Conservation (phyloP, 257 asterid species). For the Cinchona pubescens region DNA sequence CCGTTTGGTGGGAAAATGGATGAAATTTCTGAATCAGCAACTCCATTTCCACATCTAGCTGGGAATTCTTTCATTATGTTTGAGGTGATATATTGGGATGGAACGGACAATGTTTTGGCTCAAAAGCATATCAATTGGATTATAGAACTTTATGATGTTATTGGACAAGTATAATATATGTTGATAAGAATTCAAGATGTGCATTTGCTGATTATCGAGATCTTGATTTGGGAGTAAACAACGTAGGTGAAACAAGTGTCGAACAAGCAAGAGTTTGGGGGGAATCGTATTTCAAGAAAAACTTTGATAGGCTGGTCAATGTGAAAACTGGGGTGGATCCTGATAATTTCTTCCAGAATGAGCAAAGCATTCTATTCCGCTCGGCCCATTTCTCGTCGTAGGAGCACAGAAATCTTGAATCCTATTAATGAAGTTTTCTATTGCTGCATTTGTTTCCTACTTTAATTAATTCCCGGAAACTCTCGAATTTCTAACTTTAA, state of each 20-base stretch:
- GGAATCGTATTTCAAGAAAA: constrained; percentile 15
- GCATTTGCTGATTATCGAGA: constrained; percentile 17
- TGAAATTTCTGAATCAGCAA: constrained; percentile 7
- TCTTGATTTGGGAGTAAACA: constrained; percentile 22
- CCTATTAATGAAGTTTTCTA: too few relatives aligned
- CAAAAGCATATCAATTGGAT: constrained; percentile 4
- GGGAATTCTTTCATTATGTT: constrained; percentile 8
- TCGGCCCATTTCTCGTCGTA: too few relatives aligned
- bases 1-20: constrained; percentile 20
- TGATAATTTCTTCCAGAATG: constrained; percentile 17
- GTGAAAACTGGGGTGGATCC: constrained; percentile 25
- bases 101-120: background rate
- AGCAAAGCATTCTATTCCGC: constrained; percentile 25
- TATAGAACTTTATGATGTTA: constrained; percentile 2
- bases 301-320: constrained; percentile 19
- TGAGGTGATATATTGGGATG: constrained; percentile 8
- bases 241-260: constrained; percentile 6
- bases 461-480: too few relatives aligned
- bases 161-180: constrained; percentile 17
- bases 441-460: too few relatives aligned
- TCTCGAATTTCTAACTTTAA: too few relatives aligned
- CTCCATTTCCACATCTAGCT: constrained; percentile 20
- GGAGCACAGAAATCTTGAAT: too few relatives aligned
- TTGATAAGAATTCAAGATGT: constrained; percentile 16
- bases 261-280: constrained; percentile 18